These are phyloP conservation scores for Naganishia cerealis DNA, from an alignment of 1,284 basidiomycete species.

Conservation along the genomic window DNA sequence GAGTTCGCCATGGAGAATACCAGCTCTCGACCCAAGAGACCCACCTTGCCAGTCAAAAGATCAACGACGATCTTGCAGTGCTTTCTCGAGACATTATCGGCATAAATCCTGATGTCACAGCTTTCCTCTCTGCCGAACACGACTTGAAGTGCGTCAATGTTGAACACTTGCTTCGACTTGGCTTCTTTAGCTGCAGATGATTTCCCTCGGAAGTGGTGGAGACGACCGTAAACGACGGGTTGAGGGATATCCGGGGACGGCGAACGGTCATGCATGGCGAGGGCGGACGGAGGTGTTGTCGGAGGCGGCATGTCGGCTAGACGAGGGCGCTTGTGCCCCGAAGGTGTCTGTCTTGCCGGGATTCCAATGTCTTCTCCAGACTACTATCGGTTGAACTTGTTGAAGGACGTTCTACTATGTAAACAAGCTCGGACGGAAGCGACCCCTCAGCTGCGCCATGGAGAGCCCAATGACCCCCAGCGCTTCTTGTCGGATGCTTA, in stretches of 20 bases:
- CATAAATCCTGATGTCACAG: constrained; percentile 51
- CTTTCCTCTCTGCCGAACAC: constrained; percentile 41
- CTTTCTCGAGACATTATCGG: constrained; percentile 49
- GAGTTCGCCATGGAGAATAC: not conserved
- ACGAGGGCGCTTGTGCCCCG: not conserved
- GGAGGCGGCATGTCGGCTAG: constrained; percentile 5
- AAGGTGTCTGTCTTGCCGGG: not conserved
- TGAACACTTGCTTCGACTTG: constrained; percentile 26
- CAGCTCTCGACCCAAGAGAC: constrained; percentile 8
- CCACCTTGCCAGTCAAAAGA: constrained; percentile 42
- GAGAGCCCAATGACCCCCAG: not conserved
- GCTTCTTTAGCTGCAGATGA: constrained; percentile 21
- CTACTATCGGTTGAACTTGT: not conserved
- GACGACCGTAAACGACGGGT: constrained; percentile 20
- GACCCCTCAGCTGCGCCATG: not conserved
- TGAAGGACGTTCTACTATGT: not conserved
- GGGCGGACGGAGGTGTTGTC: constrained; percentile 3
- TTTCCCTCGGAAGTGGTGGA: constrained; percentile 26
- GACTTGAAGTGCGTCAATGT: constrained; percentile 20
- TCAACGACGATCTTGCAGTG: constrained; percentile 52
- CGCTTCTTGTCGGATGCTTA: not conserved
- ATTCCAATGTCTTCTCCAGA: not conserved
- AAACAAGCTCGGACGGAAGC: not conserved
- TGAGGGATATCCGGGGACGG: constrained; percentile 21
- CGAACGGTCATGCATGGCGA: not conserved